A percentile compares a stretch with the other conserved stretches of the same genome.
phyloP scores from a whole-genome alignment of 306 rosid genomes.

The Fragaria iinumae region DNA sequence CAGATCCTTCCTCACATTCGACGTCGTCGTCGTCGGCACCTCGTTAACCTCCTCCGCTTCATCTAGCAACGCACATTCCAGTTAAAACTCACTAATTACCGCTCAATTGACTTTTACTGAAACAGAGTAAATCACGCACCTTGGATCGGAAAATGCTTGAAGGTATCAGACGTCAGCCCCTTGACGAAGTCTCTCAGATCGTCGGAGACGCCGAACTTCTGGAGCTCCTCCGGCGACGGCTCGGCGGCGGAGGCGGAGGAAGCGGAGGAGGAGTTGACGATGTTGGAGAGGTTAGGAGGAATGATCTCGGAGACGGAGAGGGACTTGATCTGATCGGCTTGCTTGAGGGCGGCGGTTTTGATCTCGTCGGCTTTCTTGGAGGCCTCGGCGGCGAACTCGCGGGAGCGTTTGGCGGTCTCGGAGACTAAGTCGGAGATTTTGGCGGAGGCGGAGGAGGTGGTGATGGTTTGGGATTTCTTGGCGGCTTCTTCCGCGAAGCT shows the following conservation, averaged over 20 bases:
- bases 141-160: slow-evolving; percentile 70
- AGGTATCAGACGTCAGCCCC: slow-evolving; percentile 88
- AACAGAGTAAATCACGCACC: slow-evolving; percentile 36
- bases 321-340: slow-evolving; percentile 86
- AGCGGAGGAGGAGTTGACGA: slow-evolving; percentile 21
- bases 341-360: slow-evolving; percentile 76
- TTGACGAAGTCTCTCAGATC: slow-evolving; percentile 83
- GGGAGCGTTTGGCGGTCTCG: slow-evolving; percentile 89
- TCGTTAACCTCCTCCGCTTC: slow-evolving; percentile 59
- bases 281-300: slow-evolving; percentile 64
- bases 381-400: slow-evolving; percentile 90
- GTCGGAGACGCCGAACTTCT: slow-evolving; percentile 65
- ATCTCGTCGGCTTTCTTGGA: slow-evolving; percentile 85
- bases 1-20: slow-evolving; percentile 93
- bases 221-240: slow-evolving; percentile 45
- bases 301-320: slow-evolving; percentile 62
- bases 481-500: slow-evolving; percentile 93
- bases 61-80: slow-evolving; percentile 41
- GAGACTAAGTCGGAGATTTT: slow-evolving; percentile 84
- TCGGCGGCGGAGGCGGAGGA: slow-evolving; percentile 17
- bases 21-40: slow-evolving; percentile 46
- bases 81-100: not conserved
- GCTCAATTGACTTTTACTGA: not conserved
- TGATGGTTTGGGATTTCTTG: slow-evolving; percentile 64
- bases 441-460: slow-evolving; percentile 34